These are phyloP conservation scores for Daedaleopsis sinensis DNA, from an alignment of 768 basidiomycete genomes.

Conservation along the genomic window DNA sequence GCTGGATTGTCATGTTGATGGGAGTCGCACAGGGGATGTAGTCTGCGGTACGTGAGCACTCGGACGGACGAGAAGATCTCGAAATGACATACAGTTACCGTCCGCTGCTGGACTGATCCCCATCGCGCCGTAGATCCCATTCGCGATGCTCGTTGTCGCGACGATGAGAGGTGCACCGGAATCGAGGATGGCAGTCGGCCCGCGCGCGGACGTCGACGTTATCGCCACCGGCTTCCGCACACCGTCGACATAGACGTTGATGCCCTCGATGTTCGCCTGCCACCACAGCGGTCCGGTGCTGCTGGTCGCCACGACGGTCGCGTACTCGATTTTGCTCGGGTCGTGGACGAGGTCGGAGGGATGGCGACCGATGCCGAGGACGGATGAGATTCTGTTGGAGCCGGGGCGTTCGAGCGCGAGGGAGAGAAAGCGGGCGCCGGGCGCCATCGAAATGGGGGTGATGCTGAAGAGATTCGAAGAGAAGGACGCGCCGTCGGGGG, in stretches of 20 bases:
- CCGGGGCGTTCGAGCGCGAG: constrained; percentile 72
- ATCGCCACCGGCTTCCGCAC: constrained; percentile 42
- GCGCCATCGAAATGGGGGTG: constrained; percentile 53
- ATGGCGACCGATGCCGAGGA: constrained; percentile 72
- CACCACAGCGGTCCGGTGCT: constrained; percentile 54
- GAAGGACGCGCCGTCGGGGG: constrained; percentile 67
- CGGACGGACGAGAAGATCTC: no score
- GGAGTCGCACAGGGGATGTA: constrained; percentile 75
- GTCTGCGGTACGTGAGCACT: constrained; percentile 45
- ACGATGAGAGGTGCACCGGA: constrained; percentile 71
- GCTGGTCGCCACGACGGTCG: constrained; percentile 42
- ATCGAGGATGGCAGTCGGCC: constrained; percentile 72
- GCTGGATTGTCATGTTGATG: constrained; percentile 70
- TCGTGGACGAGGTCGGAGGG: constrained; percentile 65
- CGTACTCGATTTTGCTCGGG: constrained; percentile 54
- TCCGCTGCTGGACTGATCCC: constrained; percentile 60
- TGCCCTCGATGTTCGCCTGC: constrained; percentile 58
- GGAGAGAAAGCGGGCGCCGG: constrained; percentile 65
- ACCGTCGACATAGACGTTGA: constrained; percentile 63
- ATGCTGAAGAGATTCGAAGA: constrained; percentile 74
- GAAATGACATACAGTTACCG: constrained; percentile 48
- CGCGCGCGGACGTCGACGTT: constrained; percentile 40
- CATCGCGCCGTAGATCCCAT: constrained; percentile 78
- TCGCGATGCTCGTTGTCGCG: constrained; percentile 61
- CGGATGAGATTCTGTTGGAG: constrained; percentile 53